Conservation (phyloP, 73 alveolate species). For the Paramecium primaurelia region DNA sequence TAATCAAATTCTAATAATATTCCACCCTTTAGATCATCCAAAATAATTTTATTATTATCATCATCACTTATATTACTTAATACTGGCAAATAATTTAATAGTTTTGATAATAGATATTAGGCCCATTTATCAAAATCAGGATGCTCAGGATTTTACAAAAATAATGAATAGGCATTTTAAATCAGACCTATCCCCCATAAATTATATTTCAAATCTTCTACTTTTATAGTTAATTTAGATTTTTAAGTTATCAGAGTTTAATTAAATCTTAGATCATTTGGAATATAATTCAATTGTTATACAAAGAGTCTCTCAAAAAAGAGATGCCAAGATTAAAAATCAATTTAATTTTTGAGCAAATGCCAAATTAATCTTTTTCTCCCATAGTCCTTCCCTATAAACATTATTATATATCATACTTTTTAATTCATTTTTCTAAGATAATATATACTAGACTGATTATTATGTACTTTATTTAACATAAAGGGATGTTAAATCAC, state of each 20-base stretch:
- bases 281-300: not conserved
- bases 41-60: not conserved
- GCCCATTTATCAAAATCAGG: not conserved
- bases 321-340: slow-evolving; percentile 12
- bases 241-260: not conserved
- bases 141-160: not conserved
- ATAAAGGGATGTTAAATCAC: slow-evolving; percentile 32
- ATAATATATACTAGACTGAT: not conserved
- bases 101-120: not conserved
- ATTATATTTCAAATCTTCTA: not conserved
- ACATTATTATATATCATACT: not conserved
- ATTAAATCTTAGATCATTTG: not conserved
- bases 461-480: not conserved
- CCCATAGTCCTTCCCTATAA: slow-evolving; percentile 22
- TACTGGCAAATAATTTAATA: not conserved
- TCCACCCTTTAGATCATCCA: not conserved
- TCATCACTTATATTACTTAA: not conserved
- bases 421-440: not conserved
- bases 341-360: not conserved
- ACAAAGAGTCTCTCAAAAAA: slow-evolving; percentile 25
- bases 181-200: slow-evolving; percentile 33
- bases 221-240: not conserved
- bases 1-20: not conserved
- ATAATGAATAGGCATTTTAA: not conserved
- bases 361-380: not conserved